These are phyloP conservation scores for Cladorrhinum sp. DNA, from an alignment of 2,329 filamentous ascomycete genomes.

Conservation along the genomic window DNA sequence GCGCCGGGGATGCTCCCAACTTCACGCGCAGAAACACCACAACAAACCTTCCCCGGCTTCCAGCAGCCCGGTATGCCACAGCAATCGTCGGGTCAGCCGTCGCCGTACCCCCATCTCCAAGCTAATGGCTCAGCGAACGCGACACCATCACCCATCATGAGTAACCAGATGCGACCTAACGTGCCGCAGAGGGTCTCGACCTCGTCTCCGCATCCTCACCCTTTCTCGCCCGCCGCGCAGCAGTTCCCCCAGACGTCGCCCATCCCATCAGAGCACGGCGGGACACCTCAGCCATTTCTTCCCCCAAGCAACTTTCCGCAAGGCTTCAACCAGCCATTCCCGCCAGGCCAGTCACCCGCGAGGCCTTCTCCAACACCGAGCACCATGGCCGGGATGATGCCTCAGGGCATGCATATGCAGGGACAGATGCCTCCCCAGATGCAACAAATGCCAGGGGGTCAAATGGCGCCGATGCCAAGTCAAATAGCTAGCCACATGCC, in stretches of 20 bases:
- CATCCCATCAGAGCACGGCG: conserved; percentile 69
- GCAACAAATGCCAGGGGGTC: conserved; percentile 37
- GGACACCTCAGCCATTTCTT: conserved; percentile 75
- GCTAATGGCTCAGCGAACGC: conserved; percentile 77
- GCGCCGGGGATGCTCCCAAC: conserved; percentile 70
- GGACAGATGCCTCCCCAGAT: conserved; percentile 41
- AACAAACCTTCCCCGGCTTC: conserved; percentile 71
- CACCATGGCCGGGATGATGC: conserved; percentile 54
- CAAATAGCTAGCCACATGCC: conserved; percentile 20
- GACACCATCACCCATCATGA: conserved; percentile 90
- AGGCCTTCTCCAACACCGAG: conserved; percentile 55
- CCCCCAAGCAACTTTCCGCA: conserved; percentile 55
- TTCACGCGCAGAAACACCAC: conserved; percentile 90
- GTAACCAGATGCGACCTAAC: conserved; percentile 69
- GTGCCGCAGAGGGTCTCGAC: conserved; percentile 82
- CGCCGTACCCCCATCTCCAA: conserved; percentile 78
- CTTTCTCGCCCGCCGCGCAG: conserved; percentile 75
- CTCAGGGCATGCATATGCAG: conserved; percentile 45
- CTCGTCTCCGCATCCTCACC: conserved; percentile 88
- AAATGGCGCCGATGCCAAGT: conserved; percentile 29
- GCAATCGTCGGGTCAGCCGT: conserved; percentile 62
- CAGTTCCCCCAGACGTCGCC: conserved; percentile 75
- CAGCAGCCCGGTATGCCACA: conserved; percentile 60
- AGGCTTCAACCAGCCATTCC: conserved; percentile 58
- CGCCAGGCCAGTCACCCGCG: conserved; percentile 54